These are phyloP conservation scores for Alternaria tenuissima DNA, from an alignment of 2,329 filamentous ascomycete species.

Conservation along the genomic window DNA sequence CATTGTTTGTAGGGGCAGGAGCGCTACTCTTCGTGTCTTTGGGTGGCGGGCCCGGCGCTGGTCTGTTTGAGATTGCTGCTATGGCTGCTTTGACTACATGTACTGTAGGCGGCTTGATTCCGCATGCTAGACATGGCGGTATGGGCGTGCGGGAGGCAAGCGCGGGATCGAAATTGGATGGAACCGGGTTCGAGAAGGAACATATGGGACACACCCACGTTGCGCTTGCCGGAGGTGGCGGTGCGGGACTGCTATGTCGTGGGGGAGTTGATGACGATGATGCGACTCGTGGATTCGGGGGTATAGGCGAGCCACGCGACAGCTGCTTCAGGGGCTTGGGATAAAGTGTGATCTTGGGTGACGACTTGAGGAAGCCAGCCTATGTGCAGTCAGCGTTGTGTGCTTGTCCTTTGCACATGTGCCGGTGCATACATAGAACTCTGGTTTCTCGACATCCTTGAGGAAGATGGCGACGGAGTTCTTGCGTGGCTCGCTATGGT, in stretches of 20 bases:
- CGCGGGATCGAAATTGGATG: conserved; percentile 89
- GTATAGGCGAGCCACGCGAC: conserved; percentile 59
- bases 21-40: conserved; percentile 51
- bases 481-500: conserved; percentile 83
- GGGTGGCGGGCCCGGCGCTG: conserved; percentile 36
- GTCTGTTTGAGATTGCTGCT: conserved; percentile 71
- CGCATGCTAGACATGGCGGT: conserved; percentile 89
- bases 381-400: conserved; percentile 47
- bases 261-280: conserved; percentile 42
- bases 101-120: conserved; percentile 86
- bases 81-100: conserved; percentile 89
- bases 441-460: conserved; percentile 88
- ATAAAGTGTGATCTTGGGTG: conserved; percentile 87
- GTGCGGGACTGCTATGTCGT: conserved; percentile 50
- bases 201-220: conserved; percentile 98
- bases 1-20: conserved; percentile 18
- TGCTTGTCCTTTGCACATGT: neutral
- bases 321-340: conserved; percentile 79
- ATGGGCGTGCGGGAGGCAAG: conserved; percentile 80
- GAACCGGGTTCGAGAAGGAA: conserved; percentile 91
- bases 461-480: conserved; percentile 86
- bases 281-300: conserved; percentile 50
- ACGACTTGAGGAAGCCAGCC: conserved; percentile 94
- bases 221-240: conserved; percentile 65
- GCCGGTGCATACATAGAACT: conserved; percentile 64